Conservation (phyloP, 1,284 basidiomycete species). For the Leccinum cinnamomeum region DNA sequence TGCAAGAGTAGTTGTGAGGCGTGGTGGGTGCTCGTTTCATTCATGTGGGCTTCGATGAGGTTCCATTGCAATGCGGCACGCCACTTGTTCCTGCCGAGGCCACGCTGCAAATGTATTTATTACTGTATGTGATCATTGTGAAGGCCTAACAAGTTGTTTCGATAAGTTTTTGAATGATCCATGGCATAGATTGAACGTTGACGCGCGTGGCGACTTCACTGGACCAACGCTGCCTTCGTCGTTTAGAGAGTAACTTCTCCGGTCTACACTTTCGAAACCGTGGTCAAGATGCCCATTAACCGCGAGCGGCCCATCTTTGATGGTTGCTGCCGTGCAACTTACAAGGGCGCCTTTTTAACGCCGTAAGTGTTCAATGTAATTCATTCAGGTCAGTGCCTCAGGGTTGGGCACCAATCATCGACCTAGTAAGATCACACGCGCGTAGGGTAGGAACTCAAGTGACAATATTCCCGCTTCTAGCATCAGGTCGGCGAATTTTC, state of each 20-base stretch:
- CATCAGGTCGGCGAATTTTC: neutral
- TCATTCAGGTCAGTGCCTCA: neutral
- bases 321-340: neutral
- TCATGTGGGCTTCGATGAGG: neutral
- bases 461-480: neutral
- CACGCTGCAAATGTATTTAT: neutral
- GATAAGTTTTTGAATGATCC: neutral
- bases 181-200: neutral
- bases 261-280: neutral
- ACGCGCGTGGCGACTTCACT: neutral
- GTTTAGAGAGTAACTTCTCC: neutral
- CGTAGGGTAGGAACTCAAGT: neutral
- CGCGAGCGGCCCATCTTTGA: neutral
- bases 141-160: neutral
- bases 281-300: neutral
- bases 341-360: neutral
- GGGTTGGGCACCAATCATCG: neutral
- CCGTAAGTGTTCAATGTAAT: slow-evolving; percentile 6
- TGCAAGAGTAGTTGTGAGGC: neutral
- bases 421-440: slow-evolving; percentile 9
- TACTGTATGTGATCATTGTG: neutral
- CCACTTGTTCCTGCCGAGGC: neutral
- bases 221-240: neutral
- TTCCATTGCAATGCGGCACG: slow-evolving; percentile 1
- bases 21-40: neutral